phyloP scores from a whole-genome alignment of 805 yeast genomes.

The Saturnispora gosingensis region DNA sequence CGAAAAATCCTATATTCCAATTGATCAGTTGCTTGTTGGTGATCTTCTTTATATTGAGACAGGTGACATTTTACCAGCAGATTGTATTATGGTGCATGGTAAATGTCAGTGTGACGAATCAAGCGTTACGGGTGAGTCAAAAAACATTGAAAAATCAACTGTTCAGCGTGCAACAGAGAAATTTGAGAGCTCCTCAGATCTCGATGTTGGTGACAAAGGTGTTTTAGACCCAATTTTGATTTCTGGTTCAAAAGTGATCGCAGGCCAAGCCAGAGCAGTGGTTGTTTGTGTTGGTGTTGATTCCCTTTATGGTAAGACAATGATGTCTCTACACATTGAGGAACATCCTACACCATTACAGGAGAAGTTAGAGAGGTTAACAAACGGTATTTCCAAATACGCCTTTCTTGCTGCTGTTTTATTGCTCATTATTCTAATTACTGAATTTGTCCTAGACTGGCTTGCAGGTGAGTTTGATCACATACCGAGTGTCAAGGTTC shows the following conservation, averaged over 20 bases:
- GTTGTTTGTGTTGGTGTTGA: conserved; percentile 87
- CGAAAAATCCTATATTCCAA: conserved; percentile 54
- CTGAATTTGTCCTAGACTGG: conserved; percentile 40
- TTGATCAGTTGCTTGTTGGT: conserved; percentile 76
- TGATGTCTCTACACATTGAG: conserved; percentile 77
- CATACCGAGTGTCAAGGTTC: conserved; percentile 60
- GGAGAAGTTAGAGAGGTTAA: conserved; percentile 66
- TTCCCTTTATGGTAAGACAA: conserved; percentile 87
- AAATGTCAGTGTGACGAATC: conserved; percentile 85
- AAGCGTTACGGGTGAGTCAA: conserved; percentile 88
- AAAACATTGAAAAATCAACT: conserved; percentile 63
- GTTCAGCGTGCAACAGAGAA: conserved; percentile 35
- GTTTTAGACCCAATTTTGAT: conserved; percentile 74
- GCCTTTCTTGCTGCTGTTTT: conserved; percentile 80
- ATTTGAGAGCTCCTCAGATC: conserved; percentile 11
- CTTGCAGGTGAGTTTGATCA: conserved; percentile 24
- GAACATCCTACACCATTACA: conserved; percentile 86
- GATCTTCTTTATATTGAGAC: conserved; percentile 78
- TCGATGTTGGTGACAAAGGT: conserved; percentile 33
- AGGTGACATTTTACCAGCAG: conserved; percentile 92
- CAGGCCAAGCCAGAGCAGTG: conserved; percentile 79
- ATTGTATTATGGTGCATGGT: conserved; percentile 66
- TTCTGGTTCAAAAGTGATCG: conserved; percentile 80
- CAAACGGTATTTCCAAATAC: conserved; percentile 91
- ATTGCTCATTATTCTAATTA: conserved; percentile 71